Conservation (phyloP, 2,329 filamentous ascomycete species). For the Sclerotinia minor region DNA sequence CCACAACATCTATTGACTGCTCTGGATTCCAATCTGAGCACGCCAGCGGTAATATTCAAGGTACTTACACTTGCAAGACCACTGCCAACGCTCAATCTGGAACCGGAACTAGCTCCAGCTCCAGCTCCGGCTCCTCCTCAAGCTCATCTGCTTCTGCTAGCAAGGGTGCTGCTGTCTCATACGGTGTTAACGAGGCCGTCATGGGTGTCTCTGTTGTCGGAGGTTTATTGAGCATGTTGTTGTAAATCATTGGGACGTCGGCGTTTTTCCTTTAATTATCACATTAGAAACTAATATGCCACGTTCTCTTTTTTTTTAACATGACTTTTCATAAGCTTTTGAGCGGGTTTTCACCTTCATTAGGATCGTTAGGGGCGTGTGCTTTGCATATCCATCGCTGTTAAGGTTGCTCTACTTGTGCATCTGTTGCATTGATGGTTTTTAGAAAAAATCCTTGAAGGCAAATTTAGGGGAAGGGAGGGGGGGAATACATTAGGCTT, state of each 20-base stretch:
- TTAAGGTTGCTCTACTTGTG: slow-evolving; percentile 14
- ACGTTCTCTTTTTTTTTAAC: slow-evolving; percentile 40
- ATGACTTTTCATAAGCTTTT: slow-evolving; percentile 30
- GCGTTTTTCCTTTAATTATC: slow-evolving; percentile 42
- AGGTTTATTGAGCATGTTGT: slow-evolving; percentile 47
- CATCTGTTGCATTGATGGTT: slow-evolving; percentile 16
- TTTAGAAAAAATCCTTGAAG: slow-evolving; percentile 16
- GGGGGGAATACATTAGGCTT: slow-evolving; percentile 25
- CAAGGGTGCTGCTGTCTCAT: slow-evolving; percentile 44
- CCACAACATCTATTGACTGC: slow-evolving; percentile 37
- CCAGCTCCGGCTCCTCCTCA: slow-evolving; percentile 36
- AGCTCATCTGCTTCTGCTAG: slow-evolving; percentile 39
- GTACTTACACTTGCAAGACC: slow-evolving; percentile 48
- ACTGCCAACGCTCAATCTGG: slow-evolving; percentile 29
- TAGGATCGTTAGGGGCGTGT: slow-evolving; percentile 27
- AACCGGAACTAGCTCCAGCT: slow-evolving; percentile 43
- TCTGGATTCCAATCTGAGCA: slow-evolving; percentile 32
- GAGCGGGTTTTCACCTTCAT: slow-evolving; percentile 35
- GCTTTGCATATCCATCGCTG: slow-evolving; percentile 30
- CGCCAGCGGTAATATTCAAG: slow-evolving; percentile 47
- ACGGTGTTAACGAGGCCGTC: slow-evolving; percentile 42
- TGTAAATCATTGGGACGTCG: slow-evolving; percentile 46
- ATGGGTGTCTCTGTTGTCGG: slow-evolving; percentile 48
- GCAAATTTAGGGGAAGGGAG: slow-evolving; percentile 1
- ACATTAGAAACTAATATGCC: slow-evolving; percentile 43